Percentiles rank a stretch among this genome's conserved stretches.
phyloP scores from a whole-genome alignment of 805 yeast genomes.

The Huiozyma sinensis region DNA sequence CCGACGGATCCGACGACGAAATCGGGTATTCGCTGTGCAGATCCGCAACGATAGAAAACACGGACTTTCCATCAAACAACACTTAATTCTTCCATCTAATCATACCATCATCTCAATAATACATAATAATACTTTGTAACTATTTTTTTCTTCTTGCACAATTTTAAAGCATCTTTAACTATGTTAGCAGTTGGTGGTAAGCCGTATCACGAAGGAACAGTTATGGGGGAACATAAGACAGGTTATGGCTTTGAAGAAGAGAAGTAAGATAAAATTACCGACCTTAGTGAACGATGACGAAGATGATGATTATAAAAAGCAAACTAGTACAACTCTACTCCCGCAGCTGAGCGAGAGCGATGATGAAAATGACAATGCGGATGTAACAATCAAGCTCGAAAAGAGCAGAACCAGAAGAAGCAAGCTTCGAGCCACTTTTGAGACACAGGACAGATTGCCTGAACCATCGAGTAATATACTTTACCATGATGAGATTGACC shows the following conservation, averaged over 20 bases:
- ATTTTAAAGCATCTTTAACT: neutral
- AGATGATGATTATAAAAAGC: neutral
- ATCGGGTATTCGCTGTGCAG: constrained; percentile 23
- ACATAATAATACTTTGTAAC: neutral
- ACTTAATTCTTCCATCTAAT: neutral
- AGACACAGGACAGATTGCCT: neutral
- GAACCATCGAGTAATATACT: neutral
- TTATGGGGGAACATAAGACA: no score
- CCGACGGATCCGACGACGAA: constrained; percentile 19
- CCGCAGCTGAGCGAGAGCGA: neutral
- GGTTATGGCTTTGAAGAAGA: constrained; percentile 1
- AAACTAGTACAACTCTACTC: neutral
- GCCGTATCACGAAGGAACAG: no score
- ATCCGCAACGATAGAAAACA: constrained; percentile 9
- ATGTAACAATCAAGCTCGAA: neutral
- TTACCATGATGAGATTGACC: neutral
- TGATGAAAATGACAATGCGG: constrained; percentile 1
- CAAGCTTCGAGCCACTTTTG: no score
- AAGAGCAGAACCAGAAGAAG: no score
- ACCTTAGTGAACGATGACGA: neutral
- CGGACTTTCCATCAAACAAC: no score
- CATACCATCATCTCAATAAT: neutral
- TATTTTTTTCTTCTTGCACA: neutral
- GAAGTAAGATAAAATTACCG: constrained; percentile 7
- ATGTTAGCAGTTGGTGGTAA: neutral